A percentile compares a stretch with the other conserved stretches of the same genome.
phyloP scores from a whole-genome alignment of 2,329 filamentous ascomycete species.

The Calonectria fujianensis region DNA sequence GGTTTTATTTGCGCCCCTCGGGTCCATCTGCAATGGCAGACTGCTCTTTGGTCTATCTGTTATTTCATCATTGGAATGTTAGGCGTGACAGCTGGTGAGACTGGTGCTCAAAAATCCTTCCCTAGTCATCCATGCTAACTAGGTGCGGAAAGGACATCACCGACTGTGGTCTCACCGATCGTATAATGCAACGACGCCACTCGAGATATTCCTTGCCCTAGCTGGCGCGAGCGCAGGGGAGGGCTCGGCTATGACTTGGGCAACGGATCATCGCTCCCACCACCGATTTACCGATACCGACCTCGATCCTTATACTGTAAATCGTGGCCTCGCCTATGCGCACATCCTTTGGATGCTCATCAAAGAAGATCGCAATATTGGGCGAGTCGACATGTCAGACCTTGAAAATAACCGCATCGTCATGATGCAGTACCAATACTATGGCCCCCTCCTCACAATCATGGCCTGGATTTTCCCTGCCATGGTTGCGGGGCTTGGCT shows the following conservation, averaged over 20 bases:
- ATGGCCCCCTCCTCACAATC: background rate
- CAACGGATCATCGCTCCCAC: background rate
- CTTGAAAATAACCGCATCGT: background rate
- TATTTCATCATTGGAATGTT: background rate
- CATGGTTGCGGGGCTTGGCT: background rate
- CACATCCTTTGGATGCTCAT: background rate
- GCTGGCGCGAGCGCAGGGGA: background rate
- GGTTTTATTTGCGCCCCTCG: background rate
- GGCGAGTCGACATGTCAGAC: background rate
- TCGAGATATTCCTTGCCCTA: background rate
- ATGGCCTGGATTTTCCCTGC: background rate
- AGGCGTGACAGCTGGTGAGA: background rate
- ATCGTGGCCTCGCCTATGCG: background rate
- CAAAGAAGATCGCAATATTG: background rate
- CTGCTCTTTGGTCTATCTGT: background rate
- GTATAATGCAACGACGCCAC: background rate
- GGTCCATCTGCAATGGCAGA: background rate
- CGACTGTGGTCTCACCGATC: background rate
- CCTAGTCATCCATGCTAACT: background rate
- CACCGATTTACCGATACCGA: background rate
- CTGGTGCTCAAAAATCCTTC: background rate
- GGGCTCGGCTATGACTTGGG: background rate
- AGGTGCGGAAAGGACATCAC: background rate
- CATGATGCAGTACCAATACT: background rate
- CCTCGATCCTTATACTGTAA: background rate